Evolutionary conservation across 1,284 basidiomycete genomes (phyloP).

Genomic region (Rhodotorula sp.): DNA sequence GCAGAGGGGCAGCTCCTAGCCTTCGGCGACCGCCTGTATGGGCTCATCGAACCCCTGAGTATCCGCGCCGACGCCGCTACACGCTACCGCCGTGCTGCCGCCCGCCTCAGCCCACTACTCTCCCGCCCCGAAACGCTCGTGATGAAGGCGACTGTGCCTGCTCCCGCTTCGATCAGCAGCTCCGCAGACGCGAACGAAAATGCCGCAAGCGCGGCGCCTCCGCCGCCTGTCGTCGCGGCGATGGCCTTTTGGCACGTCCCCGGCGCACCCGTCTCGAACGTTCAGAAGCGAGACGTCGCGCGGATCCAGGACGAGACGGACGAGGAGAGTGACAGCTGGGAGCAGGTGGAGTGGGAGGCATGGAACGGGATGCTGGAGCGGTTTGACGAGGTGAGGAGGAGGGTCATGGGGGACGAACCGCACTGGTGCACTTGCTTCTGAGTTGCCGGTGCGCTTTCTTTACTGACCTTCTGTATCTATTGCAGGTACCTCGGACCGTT

Average conservation of each 20-base stretch:
- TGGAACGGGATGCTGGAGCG: constrained; percentile 21
- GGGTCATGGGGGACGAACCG: constrained; percentile 19
- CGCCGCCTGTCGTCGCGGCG: constrained; percentile 1
- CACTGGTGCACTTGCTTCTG: constrained; percentile 3
- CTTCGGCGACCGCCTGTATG: constrained; percentile 21
- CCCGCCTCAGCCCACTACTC: constrained; percentile 6
- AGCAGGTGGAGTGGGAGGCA: constrained; percentile 9
- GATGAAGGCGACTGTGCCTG: constrained; percentile 6
- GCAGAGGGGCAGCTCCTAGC: constrained; percentile 21
- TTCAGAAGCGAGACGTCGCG: constrained; percentile 9
- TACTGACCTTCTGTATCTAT: no score
- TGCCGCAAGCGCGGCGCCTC: no score
- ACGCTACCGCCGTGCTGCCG: constrained; percentile 5
- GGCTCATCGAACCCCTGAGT: constrained; percentile 3
- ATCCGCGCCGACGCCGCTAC: constrained; percentile 1
- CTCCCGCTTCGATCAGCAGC: no score
- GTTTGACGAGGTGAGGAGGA: constrained; percentile 8
- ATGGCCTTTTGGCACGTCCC: constrained; percentile 13
- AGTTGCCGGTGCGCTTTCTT: no score
- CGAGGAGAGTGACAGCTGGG: constrained; percentile 10
- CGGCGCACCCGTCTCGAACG: constrained; percentile 7
- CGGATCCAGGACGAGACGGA: constrained; percentile 4
- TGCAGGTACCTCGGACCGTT: constrained; percentile 20
- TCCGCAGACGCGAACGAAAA: no score
- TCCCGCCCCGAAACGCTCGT: not conserved